Evolutionary conservation across 2,329 filamentous ascomycete genomes (phyloP).

Genomic region (Tolypocladium album): DNA sequence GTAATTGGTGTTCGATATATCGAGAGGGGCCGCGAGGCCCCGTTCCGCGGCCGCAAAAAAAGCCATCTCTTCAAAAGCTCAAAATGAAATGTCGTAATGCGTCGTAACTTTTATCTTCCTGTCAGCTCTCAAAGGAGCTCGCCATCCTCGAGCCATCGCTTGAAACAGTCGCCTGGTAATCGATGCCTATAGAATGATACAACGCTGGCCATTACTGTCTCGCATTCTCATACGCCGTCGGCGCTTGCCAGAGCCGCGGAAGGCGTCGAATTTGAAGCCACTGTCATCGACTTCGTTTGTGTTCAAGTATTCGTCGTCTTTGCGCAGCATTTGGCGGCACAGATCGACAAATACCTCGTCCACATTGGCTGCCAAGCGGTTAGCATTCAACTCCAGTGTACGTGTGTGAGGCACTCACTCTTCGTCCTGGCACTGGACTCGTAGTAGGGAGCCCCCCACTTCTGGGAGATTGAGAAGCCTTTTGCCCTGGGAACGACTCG

Average conservation of each 20-base stretch:
- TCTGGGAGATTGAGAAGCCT: constrained; percentile 76
- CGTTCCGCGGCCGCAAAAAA: not conserved
- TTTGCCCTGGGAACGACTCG: constrained; percentile 66
- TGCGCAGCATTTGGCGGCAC: constrained; percentile 71
- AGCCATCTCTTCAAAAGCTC: not conserved
- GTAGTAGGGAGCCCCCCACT: constrained; percentile 84
- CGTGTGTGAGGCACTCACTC: constrained; percentile 31
- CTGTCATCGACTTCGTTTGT: constrained; percentile 23
- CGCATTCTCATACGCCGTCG: constrained; percentile 17
- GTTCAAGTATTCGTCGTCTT: constrained; percentile 43
- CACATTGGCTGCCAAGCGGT: constrained; percentile 53
- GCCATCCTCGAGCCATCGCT: not conserved
- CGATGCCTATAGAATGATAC: constrained; percentile 28
- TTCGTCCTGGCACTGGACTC: constrained; percentile 75
- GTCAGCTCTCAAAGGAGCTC: not conserved
- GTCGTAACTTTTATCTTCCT: not conserved
- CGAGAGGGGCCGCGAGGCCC: not conserved
- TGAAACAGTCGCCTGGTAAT: not conserved
- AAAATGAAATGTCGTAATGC: not conserved
- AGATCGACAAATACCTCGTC: constrained; percentile 84
- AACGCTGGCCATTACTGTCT: constrained; percentile 25
- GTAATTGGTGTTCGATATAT: not conserved
- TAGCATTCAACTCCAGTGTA: constrained; percentile 6
- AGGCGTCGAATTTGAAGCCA: constrained; percentile 28
- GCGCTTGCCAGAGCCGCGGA: constrained; percentile 15